Evolutionary conservation across 257 asterid species (phyloP), one percentile per base, ranked within the genome.

Genomic region (Forsythia suspensa): DNA sequence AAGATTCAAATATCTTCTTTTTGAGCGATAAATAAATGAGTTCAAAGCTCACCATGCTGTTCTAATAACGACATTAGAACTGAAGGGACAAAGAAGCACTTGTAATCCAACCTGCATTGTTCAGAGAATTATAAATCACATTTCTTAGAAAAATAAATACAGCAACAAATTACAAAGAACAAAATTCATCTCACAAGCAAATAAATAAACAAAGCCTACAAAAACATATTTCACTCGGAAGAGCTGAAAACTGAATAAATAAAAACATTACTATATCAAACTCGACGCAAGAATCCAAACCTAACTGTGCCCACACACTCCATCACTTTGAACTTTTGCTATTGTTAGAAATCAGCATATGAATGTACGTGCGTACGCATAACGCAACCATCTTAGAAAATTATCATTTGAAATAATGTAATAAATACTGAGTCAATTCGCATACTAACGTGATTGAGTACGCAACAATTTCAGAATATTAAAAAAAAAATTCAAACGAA

Each of bases 41-140:
- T 29, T 57, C 42, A 75, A 77, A 80, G 36, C 94, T 92, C 87
- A 95, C 99, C 99, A 92, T 5, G 99, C 99, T 52, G 97, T 92
- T 34, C 97, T 91, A 76, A 89, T 66, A 70, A 95, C 95, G 41
- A 95, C 82, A 82, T 95, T 92, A 70, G 99, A 87, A 61, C 94
- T 86, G 77, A 95, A 84, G 9, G 99, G 98, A 46, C 79, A 85
- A 70, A 95, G 96, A 76, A 95, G 97, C 71, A 95, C 80, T 38
- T 83, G 80, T 80, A 95, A 79, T 66, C 98, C 98, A 52, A 90
- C 97, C 99, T 95, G 91, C 91, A 87, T 0, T 18, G 8, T 57
- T 11, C 55, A 72, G 71, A 41, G 29, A 69, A 40, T 70, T 40
- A 51, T 5, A 63, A 80, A 74, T 79, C 72, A 57, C 67, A 77